Percentiles rank a stretch among this genome's conserved stretches.
These are phyloP conservation scores for Antitrichia curtipendula DNA, from an alignment of 225 moss, liverwort and hornwort species.

Conservation along the genomic window DNA sequence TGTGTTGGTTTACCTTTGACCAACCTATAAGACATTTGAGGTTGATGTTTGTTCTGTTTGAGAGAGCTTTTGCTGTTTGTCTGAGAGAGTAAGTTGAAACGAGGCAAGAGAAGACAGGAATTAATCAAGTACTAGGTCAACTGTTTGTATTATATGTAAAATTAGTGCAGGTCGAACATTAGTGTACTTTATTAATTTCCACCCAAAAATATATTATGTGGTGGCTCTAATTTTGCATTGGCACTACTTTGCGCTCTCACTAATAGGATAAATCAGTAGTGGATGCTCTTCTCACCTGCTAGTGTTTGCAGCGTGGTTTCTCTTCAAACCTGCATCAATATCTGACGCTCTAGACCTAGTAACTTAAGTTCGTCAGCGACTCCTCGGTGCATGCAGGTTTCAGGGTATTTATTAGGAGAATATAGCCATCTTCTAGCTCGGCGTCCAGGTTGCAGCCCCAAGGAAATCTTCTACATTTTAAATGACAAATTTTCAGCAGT, in stretches of 20 bases:
- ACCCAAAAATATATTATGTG: no score
- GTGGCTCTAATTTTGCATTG: neutral
- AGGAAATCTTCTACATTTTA: slow-evolving; percentile 74
- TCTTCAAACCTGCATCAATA: neutral
- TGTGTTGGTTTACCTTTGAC: neutral
- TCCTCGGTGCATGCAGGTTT: slow-evolving; percentile 45
- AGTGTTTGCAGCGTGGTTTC: neutral
- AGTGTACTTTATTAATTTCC: neutral
- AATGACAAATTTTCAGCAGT: slow-evolving; percentile 85
- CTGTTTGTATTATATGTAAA: neutral
- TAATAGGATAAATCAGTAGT: neutral
- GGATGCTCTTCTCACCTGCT: neutral
- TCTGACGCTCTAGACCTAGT: neutral
- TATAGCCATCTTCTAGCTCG: slow-evolving; percentile 94
- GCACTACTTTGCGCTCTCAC: neutral
- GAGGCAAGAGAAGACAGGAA: neutral
- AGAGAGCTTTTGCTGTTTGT: neutral
- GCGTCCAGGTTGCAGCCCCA: slow-evolving; percentile 85
- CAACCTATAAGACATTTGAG: neutral
- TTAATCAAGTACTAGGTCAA: neutral
- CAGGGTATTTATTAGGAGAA: slow-evolving; percentile 88
- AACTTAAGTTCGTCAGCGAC: neutral
- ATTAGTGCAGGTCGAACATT: neutral
- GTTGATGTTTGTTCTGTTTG: neutral
- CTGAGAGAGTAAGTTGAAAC: neutral